Conservation (phyloP, 2,329 filamentous ascomycete species). For the Xenoacremonium recifei region DNA sequence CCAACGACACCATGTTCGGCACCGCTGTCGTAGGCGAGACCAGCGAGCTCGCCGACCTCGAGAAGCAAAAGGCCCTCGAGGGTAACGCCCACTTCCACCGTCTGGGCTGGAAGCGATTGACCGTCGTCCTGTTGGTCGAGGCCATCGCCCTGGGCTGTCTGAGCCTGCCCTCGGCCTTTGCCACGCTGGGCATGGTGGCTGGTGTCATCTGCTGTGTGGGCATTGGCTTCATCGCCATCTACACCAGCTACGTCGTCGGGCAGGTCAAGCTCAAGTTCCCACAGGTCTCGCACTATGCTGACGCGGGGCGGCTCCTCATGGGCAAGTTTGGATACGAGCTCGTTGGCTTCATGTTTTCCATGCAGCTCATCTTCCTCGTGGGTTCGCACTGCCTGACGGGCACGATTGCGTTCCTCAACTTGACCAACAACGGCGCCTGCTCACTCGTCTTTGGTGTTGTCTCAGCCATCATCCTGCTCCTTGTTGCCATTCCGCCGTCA, state of each 20-base stretch:
- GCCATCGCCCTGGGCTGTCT: conserved; percentile 55
- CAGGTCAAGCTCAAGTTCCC: conserved; percentile 51
- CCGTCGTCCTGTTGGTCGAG: conserved; percentile 55
- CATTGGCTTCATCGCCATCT: conserved; percentile 46
- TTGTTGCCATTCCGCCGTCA: conserved; percentile 46
- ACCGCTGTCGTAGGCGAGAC: conserved; percentile 29
- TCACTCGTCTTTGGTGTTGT: conserved; percentile 45
- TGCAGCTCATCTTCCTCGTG: conserved; percentile 68
- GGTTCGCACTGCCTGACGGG: conserved; percentile 72
- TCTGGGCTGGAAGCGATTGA: conserved; percentile 57
- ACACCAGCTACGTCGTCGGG: conserved; percentile 46
- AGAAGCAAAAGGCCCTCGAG: conserved; percentile 45
- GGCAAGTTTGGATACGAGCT: conserved; percentile 62
- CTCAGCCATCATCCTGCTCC: conserved; percentile 44
- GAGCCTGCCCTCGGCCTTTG: conserved; percentile 51
- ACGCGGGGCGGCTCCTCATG: conserved; percentile 61
- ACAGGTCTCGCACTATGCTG: conserved; percentile 63
- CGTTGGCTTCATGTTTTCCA: conserved; percentile 57
- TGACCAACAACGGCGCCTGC: conserved; percentile 55
- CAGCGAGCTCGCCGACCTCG: conserved; percentile 42
- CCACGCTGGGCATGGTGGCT: conserved; percentile 53
- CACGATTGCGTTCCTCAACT: conserved; percentile 64
- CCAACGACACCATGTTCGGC: conserved; percentile 25
- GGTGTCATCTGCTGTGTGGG: conserved; percentile 42
- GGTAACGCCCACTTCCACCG: conserved; percentile 50